Percentiles rank a stretch among this genome's conserved stretches.
These are phyloP conservation scores for Sugiyamaella mastotermitis DNA, from an alignment of 805 yeast genomes.

Conservation along the genomic window DNA sequence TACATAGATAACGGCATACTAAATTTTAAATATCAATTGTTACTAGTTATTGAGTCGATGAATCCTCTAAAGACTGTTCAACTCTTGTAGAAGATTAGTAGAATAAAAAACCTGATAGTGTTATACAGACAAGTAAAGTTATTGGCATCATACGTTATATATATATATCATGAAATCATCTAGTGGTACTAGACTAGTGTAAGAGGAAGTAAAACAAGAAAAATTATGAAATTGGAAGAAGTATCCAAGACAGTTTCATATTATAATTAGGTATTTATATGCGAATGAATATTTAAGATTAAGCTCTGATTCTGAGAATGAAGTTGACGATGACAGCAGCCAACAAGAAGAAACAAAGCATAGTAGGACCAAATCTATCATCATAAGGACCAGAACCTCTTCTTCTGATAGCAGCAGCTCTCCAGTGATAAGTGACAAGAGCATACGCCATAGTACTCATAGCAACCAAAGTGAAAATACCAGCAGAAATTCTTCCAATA, in stretches of 20 bases:
- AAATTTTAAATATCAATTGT: too few species aligned
- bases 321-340: slow-evolving; percentile 93
- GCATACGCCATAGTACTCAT: slow-evolving; percentile 98
- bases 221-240: background rate
- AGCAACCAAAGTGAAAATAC: slow-evolving; percentile 88
- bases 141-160: too few species aligned
- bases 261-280: background rate
- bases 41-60: too few species aligned
- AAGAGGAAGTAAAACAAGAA: background rate
- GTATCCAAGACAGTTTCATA: background rate
- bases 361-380: slow-evolving; percentile 97
- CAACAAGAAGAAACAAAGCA: slow-evolving; percentile 87
- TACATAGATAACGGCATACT: too few species aligned
- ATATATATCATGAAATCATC: too few species aligned
- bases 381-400: slow-evolving; percentile 99
- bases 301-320: slow-evolving; percentile 55
- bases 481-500: slow-evolving; percentile 88
- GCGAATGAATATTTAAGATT: too few species aligned
- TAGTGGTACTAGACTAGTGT: too few species aligned
- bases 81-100: too few species aligned
- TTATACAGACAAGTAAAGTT: too few species aligned
- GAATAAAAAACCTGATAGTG: too few species aligned
- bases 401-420: slow-evolving; percentile 96
- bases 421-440: slow-evolving; percentile 94
- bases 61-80: too few species aligned